Evolutionary conservation across 2,329 filamentous ascomycete species (phyloP).

Genomic region (Fusarium nygamai): DNA sequence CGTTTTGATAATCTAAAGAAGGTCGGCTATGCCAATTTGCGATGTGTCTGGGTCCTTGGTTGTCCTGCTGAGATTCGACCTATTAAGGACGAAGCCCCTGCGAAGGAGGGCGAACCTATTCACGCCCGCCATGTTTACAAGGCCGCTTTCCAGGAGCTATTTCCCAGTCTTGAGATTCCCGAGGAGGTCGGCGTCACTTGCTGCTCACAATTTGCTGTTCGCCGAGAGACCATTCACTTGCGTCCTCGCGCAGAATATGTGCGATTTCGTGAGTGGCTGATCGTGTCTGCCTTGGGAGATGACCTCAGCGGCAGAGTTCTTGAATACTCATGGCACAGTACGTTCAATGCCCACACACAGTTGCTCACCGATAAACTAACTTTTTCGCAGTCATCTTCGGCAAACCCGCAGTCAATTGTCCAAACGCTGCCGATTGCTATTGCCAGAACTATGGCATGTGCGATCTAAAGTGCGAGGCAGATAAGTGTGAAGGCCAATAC

Average conservation of each 20-base stretch:
- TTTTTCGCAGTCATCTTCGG: slow-evolving; percentile 64
- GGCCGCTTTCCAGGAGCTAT: slow-evolving; percentile 54
- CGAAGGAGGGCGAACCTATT: slow-evolving; percentile 45
- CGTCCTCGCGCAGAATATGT: slow-evolving; percentile 64
- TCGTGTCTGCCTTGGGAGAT: slow-evolving; percentile 64
- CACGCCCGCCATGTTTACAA: slow-evolving; percentile 56
- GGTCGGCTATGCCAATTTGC: slow-evolving; percentile 68
- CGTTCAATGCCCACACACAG: slow-evolving; percentile 44
- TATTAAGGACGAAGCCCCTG: slow-evolving; percentile 48
- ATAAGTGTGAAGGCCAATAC: slow-evolving; percentile 67
- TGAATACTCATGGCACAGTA: slow-evolving; percentile 74
- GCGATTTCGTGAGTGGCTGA: slow-evolving; percentile 67
- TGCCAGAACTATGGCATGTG: slow-evolving; percentile 74
- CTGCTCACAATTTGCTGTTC: slow-evolving; percentile 73
- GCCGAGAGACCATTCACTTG: slow-evolving; percentile 59
- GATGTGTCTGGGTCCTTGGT: slow-evolving; percentile 67
- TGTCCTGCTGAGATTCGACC: slow-evolving; percentile 62
- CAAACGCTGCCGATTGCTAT: slow-evolving; percentile 69
- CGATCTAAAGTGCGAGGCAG: slow-evolving; percentile 52
- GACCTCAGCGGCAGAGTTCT: slow-evolving; percentile 67
- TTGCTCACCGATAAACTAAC: slow-evolving; percentile 13
- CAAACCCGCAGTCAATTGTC: slow-evolving; percentile 67
- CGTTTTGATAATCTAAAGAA: slow-evolving; percentile 60
- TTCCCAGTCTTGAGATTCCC: slow-evolving; percentile 56
- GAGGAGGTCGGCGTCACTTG: slow-evolving; percentile 65